Evolutionary conservation across 257 asterid species (phyloP).

Genomic region (Asclepias syriaca): DNA sequence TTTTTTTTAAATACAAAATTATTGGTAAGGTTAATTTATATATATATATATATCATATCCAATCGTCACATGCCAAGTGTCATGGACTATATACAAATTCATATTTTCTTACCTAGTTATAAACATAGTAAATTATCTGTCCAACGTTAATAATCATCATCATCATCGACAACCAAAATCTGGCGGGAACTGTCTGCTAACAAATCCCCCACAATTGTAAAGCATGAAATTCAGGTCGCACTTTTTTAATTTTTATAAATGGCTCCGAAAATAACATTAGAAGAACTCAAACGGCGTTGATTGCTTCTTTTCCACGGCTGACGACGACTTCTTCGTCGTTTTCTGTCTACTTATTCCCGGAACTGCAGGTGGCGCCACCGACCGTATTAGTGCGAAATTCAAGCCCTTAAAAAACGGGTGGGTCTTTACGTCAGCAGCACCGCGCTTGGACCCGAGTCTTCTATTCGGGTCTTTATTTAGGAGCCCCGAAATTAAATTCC

Average conservation of each 20-base stretch:
- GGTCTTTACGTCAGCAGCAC: slow-evolving; percentile 79
- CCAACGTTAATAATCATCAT: slow-evolving; percentile 1
- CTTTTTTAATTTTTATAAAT: background rate
- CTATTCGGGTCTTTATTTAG: slow-evolving; percentile 56
- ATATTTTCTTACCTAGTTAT: background rate
- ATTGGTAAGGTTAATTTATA: background rate
- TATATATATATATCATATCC: background rate
- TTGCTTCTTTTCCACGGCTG: slow-evolving; percentile 4
- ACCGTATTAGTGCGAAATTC: slow-evolving; percentile 72
- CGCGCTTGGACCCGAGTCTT: slow-evolving; percentile 80
- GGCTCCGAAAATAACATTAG: slow-evolving; percentile 16
- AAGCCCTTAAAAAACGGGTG: slow-evolving; percentile 76
- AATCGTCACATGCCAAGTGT: background rate
- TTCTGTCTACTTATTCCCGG: slow-evolving; percentile 27
- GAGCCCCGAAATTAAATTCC: slow-evolving; percentile 53
- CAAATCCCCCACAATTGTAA: background rate
- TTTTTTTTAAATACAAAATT: too few species aligned
- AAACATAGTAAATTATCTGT: background rate
- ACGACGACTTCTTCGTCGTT: slow-evolving; percentile 28
- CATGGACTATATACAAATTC: slow-evolving; percentile 4
- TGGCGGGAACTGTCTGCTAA: background rate
- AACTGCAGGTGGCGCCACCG: slow-evolving; percentile 53
- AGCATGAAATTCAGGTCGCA: background rate
- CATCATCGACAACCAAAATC: slow-evolving; percentile 10
- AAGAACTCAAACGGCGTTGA: slow-evolving; percentile 48